Percentiles rank a stretch among this genome's conserved stretches.
These are phyloP conservation scores for Penicillium sp. DNA, from an alignment of 2,329 filamentous ascomycete species.

Conservation along the genomic window DNA sequence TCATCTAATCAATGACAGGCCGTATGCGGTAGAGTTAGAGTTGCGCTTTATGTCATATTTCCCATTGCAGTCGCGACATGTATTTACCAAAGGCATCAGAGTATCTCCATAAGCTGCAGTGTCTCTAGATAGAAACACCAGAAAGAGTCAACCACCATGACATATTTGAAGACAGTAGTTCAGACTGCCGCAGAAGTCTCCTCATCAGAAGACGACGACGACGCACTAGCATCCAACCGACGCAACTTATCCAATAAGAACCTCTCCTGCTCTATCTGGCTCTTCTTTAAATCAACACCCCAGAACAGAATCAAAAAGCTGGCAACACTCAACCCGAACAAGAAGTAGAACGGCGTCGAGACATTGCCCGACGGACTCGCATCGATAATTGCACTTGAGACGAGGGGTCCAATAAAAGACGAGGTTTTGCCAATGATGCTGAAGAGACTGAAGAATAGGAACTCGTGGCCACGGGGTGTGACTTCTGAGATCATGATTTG, in stretches of 20 bases:
- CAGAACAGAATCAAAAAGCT: constrained; percentile 56
- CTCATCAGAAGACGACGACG: constrained; percentile 13
- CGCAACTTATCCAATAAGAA: constrained; percentile 49
- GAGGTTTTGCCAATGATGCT: constrained; percentile 68
- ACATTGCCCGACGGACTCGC: constrained; percentile 56
- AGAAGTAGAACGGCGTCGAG: constrained; percentile 65
- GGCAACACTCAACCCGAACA: constrained; percentile 59
- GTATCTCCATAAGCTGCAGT: background rate
- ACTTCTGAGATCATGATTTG: constrained; percentile 72
- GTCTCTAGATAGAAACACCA: background rate
- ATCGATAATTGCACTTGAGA: constrained; percentile 69
- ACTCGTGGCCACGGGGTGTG: constrained; percentile 66
- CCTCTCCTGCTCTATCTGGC: constrained; percentile 57
- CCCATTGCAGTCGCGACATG: too few species aligned
- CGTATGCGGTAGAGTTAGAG: background rate
- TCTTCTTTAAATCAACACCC: constrained; percentile 63
- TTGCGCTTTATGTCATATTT: too few species aligned
- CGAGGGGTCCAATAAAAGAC: constrained; percentile 66
- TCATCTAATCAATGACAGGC: background rate
- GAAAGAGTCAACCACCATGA: background rate
- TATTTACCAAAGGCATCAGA: background rate
- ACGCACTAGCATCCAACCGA: constrained; percentile 4
- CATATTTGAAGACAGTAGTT: background rate
- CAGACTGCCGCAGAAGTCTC: background rate
- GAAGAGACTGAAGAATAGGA: constrained; percentile 69